Evolutionary conservation across 352 stramenopile genomes (phyloP).

Genomic region (Globisporangium camurandrum): DNA sequence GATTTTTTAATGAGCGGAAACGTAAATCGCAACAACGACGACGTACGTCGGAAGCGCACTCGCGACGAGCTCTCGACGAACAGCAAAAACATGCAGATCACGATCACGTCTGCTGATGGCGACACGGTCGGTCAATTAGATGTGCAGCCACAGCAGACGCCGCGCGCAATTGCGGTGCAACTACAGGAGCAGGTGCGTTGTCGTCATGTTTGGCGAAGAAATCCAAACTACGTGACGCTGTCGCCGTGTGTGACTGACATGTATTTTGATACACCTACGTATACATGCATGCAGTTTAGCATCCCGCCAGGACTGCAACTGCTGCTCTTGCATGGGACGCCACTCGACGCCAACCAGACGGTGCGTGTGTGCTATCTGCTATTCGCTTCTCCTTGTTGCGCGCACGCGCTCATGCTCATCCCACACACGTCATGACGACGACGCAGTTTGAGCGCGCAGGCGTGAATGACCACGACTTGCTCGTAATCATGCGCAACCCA

Average conservation of each 20-base stretch:
- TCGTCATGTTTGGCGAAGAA: not conserved
- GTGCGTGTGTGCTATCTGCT: conserved; percentile 15
- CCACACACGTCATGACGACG: not conserved
- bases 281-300: conserved; percentile 35
- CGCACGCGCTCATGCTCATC: not conserved
- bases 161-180: conserved; percentile 28
- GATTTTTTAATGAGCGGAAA: too few relatives aligned
- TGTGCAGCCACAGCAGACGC: conserved; percentile 39
- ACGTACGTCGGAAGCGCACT: conserved; percentile 8
- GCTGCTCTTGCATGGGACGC: conserved; percentile 55
- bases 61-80: not conserved
- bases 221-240: too few relatives aligned
- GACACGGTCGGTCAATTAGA: conserved; percentile 43
- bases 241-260: not conserved
- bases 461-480: conserved; percentile 61
- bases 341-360: conserved; percentile 41
- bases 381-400: too few relatives aligned
- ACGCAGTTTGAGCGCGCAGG: conserved; percentile 60
- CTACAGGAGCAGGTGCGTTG: conserved; percentile 48
- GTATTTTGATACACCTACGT: not conserved
- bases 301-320: conserved; percentile 46
- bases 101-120: conserved; percentile 55
- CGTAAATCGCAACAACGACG: not conserved
- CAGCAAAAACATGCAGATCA: conserved; percentile 46
- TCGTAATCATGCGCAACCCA: conserved; percentile 52